phyloP scores from a whole-genome alignment of 1,284 basidiomycete species.

The Rhizoctonia solani region DNA sequence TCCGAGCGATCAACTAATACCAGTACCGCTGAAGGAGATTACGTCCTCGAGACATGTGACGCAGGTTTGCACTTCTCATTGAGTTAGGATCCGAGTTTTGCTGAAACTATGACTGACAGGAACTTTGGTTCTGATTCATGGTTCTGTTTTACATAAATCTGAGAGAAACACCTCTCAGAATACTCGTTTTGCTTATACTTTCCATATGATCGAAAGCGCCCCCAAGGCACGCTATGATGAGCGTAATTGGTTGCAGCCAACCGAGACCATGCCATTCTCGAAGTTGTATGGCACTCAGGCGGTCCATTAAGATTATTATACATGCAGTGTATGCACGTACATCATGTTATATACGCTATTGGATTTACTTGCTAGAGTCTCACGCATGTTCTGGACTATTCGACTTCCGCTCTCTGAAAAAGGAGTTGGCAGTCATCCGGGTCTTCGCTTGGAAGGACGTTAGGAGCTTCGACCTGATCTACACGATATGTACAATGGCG shows the following conservation, averaged over 20 bases:
- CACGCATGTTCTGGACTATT: too few relatives aligned
- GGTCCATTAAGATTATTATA: conserved; percentile 21
- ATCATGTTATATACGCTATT: too few relatives aligned
- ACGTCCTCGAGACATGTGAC: conserved; percentile 72
- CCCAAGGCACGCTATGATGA: conserved; percentile 69
- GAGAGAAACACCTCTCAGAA: conserved; percentile 72
- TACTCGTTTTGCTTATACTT: conserved; percentile 90
- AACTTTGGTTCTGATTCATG: conserved; percentile 88
- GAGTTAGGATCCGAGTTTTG: neutral
- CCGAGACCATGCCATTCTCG: conserved; percentile 77
- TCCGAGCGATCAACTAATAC: conserved; percentile 51
- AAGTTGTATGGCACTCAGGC: conserved; percentile 56
- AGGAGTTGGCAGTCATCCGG: too few relatives aligned
- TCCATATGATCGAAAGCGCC: conserved; percentile 84
- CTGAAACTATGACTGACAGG: conserved; percentile 50
- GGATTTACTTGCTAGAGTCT: too few relatives aligned
- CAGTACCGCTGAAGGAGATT: conserved; percentile 53
- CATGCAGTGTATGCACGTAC: too few relatives aligned
- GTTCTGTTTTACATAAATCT: conserved; percentile 85
- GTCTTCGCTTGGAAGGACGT: too few relatives aligned
- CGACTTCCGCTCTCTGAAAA: too few relatives aligned
- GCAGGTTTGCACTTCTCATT: conserved; percentile 59
- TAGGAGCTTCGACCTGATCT: too few relatives aligned
- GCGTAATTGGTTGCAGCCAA: conserved; percentile 91
- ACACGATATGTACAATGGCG: too few relatives aligned